Evolutionary conservation across 495 filamentous ascomycete genomes (phyloP).

Genomic region (Penicillium soppii): DNA sequence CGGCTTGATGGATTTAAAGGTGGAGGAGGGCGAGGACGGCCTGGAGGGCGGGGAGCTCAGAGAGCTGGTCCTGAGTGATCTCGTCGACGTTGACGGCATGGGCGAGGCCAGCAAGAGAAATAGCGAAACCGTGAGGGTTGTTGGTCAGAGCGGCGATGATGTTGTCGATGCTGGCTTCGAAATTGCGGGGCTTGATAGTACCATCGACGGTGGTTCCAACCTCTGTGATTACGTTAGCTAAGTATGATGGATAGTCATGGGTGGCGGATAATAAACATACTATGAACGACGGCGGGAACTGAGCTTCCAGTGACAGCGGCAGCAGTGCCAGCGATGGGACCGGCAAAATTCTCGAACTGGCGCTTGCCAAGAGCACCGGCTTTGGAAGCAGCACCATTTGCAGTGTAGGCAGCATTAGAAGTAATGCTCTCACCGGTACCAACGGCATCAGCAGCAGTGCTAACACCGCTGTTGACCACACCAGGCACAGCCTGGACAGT

Average conservation of each 20-base stretch:
- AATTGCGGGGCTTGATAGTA: not conserved
- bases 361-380: conserved; percentile 4
- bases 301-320: conserved; percentile 1
- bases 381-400: conserved; percentile 4
- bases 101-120: conserved; percentile 16
- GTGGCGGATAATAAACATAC: conserved; percentile 10
- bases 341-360: conserved; percentile 15
- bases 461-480: conserved; percentile 7
- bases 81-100: conserved; percentile 11
- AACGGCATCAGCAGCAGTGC: conserved; percentile 3
- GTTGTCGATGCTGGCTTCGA: no score
- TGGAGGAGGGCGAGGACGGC: conserved; percentile 14
- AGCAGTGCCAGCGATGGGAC: conserved; percentile 3
- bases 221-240: conserved; percentile 1
- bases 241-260: no score
- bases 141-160: not conserved
- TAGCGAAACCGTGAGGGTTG: conserved; percentile 18
- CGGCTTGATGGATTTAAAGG: conserved; percentile 2
- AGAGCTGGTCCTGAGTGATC: conserved; percentile 14
- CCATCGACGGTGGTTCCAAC: not conserved
- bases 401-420: conserved; percentile 11
- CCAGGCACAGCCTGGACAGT: conserved; percentile 3
- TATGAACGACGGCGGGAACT: conserved; percentile 6
- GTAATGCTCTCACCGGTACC: conserved; percentile 12
- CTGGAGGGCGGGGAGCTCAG: conserved; percentile 17